Percentiles rank a stretch among this genome's conserved stretches.
phyloP scores from a whole-genome alignment of 371 early-diverging fungal genomes.

The Funneliformis caledonium region DNA sequence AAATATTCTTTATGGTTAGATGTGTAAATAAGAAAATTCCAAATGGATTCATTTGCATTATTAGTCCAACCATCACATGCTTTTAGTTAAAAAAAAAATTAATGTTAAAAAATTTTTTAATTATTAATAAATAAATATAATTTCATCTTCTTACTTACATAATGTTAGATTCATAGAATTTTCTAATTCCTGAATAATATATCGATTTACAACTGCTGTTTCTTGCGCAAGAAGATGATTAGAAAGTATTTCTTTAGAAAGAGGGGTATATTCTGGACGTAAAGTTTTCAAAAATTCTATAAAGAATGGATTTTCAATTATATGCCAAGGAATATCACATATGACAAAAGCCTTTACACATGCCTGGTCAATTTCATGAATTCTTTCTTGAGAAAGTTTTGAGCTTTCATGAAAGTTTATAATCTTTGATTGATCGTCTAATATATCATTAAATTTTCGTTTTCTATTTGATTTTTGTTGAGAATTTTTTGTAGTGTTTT shows the following conservation, averaged over 20 bases:
- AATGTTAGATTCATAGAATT: not conserved
- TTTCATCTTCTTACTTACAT: not conserved
- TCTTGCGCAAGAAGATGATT: not conserved
- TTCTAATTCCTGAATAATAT: not conserved
- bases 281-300: not conserved
- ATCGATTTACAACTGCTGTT: not conserved
- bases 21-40: constrained; percentile 1
- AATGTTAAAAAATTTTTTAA: not conserved
- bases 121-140: not conserved
- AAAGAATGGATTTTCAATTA: constrained; percentile 9
- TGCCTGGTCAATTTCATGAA: not conserved
- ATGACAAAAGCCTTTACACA: constrained; percentile 13
- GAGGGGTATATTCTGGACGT: not conserved
- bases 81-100: not conserved
- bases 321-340: not conserved
- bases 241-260: constrained; percentile 10
- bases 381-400: not conserved
- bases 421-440: not conserved
- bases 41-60: constrained; percentile 4
- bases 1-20: not conserved
- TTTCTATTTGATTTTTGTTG: too few species aligned
- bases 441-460: too few species aligned
- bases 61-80: not conserved
- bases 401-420: too few species aligned
- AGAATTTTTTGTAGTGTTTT: not conserved